These are phyloP conservation scores for Acidomyces sp. DNA, from an alignment of 495 filamentous ascomycete genomes.

Conservation along the genomic window DNA sequence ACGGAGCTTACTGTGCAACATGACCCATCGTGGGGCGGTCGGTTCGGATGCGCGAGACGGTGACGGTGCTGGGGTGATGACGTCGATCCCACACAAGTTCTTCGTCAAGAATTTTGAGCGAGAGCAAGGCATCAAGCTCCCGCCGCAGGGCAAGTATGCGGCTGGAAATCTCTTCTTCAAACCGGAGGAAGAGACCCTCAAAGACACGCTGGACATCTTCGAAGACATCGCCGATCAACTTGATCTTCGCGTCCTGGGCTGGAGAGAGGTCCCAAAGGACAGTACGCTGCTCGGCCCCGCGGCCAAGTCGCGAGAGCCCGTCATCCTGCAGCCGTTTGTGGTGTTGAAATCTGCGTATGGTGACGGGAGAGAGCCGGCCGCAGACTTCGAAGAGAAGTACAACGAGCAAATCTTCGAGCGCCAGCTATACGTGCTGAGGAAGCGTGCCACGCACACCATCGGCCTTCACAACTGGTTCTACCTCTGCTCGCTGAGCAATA, in stretches of 20 bases:
- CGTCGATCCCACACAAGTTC: constrained; percentile 96
- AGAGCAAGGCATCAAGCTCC: constrained; percentile 73
- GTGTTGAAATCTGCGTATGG: constrained; percentile 81
- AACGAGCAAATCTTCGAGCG: constrained; percentile 80
- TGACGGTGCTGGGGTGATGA: constrained; percentile 98
- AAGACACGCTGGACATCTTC: constrained; percentile 77
- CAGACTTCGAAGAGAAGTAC: constrained; percentile 64
- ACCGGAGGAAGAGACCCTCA: constrained; percentile 74
- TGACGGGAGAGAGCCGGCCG: constrained; percentile 65
- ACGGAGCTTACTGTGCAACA: constrained; percentile 92
- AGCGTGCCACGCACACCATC: constrained; percentile 86
- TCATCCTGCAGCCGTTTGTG: constrained; percentile 90
- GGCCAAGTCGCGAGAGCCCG: constrained; percentile 83
- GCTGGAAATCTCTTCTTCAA: constrained; percentile 99
- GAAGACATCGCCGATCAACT: constrained; percentile 82
- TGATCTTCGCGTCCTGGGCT: constrained; percentile 83
- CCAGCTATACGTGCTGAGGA: constrained; percentile 88
- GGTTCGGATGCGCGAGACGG: constrained; percentile 96
- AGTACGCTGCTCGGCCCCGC: constrained; percentile 87
- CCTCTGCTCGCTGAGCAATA: constrained; percentile 91
- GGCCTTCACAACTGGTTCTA: constrained; percentile 99
- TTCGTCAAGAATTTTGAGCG: constrained; percentile 97
- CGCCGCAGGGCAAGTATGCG: constrained; percentile 85
- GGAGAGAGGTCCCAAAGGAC: constrained; percentile 90
- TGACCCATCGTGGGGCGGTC: constrained; percentile 98